Evolutionary conservation across 1,284 basidiomycete species (phyloP).

Genomic region (Sphaerobolus stellatus): DNA sequence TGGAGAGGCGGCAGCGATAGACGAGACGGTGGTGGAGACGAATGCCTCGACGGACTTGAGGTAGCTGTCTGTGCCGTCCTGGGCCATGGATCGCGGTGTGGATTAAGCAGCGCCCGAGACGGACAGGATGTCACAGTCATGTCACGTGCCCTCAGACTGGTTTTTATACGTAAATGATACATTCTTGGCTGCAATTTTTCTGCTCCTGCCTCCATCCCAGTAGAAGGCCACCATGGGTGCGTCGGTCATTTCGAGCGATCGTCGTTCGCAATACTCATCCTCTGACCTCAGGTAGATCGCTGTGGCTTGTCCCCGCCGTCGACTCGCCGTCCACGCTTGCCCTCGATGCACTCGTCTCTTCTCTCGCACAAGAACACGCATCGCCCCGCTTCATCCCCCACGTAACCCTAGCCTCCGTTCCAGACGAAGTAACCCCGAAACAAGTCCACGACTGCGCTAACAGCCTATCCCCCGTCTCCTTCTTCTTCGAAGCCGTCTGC

Average conservation of each 20-base stretch:
- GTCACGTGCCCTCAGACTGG: background rate
- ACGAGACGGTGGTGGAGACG: slow-evolving; percentile 55
- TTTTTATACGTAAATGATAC: no score
- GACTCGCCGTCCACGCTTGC: background rate
- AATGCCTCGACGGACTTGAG: slow-evolving; percentile 66
- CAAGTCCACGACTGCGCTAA: background rate
- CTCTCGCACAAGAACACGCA: slow-evolving; percentile 22
- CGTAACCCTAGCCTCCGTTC: slow-evolving; percentile 62
- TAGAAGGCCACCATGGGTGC: background rate
- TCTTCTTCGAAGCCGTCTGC: slow-evolving; percentile 53
- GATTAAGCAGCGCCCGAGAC: no score
- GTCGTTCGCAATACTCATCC: background rate
- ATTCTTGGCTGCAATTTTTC: background rate
- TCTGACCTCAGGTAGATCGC: slow-evolving; percentile 46
- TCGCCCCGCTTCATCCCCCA: slow-evolving; percentile 60
- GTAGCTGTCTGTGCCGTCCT: slow-evolving; percentile 70
- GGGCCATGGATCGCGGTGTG: slow-evolving; percentile 19
- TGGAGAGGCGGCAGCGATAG: slow-evolving; percentile 55
- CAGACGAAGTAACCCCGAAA: slow-evolving; percentile 33
- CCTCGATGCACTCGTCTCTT: slow-evolving; percentile 17
- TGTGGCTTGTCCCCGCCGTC: slow-evolving; percentile 62
- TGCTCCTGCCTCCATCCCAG: no score
- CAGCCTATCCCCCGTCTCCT: slow-evolving; percentile 25
- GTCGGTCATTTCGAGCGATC: background rate
- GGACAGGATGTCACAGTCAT: no score